Evolutionary conservation across 177 flowering plant species (phyloP).

Genomic region (Vitis hybrid): DNA sequence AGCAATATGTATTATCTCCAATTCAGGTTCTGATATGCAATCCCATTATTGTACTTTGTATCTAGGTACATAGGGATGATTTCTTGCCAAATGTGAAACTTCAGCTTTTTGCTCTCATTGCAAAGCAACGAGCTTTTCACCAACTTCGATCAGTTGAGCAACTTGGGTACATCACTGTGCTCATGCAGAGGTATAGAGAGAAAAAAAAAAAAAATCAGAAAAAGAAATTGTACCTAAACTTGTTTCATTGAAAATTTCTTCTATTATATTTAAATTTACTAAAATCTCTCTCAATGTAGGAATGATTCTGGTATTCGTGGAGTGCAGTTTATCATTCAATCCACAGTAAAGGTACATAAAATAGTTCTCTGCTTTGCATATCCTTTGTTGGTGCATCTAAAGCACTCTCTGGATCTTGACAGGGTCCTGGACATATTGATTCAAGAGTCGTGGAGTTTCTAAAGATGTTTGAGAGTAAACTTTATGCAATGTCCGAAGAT

Average conservation of each 20-base stretch:
- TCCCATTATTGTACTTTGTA: not conserved
- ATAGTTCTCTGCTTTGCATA: not conserved
- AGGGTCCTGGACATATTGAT: conserved; percentile 83
- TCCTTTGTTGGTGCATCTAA: conserved; percentile 4
- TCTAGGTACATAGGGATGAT: conserved; percentile 82
- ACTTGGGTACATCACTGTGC: conserved; percentile 88
- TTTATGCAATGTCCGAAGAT: conserved; percentile 66
- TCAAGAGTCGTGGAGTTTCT: conserved; percentile 78
- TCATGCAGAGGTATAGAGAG: conserved; percentile 56
- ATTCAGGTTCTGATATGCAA: conserved; percentile 3
- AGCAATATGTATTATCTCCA: not conserved
- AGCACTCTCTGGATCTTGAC: conserved; percentile 18
- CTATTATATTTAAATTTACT: not conserved
- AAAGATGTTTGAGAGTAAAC: conserved; percentile 68
- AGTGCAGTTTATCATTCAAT: conserved; percentile 77
- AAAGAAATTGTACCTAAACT: not conserved
- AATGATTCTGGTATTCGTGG: conserved; percentile 79
- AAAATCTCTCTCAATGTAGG: conserved; percentile 39
- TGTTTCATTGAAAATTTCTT: not conserved
- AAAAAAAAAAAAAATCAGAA: no score
- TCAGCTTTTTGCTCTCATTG: conserved; percentile 85
- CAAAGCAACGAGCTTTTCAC: conserved; percentile 92
- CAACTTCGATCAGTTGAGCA: conserved; percentile 98
- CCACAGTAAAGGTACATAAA: conserved; percentile 69
- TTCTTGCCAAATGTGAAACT: conserved; percentile 73